These are phyloP conservation scores for Aspergillus vadensis DNA, from an alignment of 2,329 filamentous ascomycete genomes.

Conservation along the genomic window DNA sequence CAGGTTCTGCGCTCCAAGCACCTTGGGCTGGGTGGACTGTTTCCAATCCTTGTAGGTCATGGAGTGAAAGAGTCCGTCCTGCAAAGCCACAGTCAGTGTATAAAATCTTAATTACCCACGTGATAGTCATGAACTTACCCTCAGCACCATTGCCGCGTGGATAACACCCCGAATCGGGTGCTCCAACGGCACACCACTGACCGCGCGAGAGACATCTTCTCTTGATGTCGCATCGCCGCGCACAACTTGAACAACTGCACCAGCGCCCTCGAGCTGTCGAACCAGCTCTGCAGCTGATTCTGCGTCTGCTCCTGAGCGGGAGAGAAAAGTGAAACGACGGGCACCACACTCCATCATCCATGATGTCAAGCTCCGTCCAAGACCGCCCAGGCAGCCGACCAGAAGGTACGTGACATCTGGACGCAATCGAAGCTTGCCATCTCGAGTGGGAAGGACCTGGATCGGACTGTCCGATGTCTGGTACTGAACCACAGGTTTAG, in stretches of 20 bases:
- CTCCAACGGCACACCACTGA: not conserved
- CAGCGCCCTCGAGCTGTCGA: not conserved
- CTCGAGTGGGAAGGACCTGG: not conserved
- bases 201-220: not conserved
- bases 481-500: too few species aligned
- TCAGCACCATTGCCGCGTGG: conserved; percentile 21
- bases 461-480: not conserved
- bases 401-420: conserved; percentile 48
- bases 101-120: too few species aligned
- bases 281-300: not conserved
- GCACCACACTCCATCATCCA: conserved; percentile 18
- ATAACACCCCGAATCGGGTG: conserved; percentile 18
- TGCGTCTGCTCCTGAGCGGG: conserved; percentile 40
- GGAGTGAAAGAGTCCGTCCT: conserved; percentile 53
- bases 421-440: too few species aligned
- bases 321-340: conserved; percentile 48
- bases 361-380: conserved; percentile 49
- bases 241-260: conserved; percentile 6
- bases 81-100: not conserved
- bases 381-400: conserved; percentile 57
- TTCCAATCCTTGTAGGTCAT: conserved; percentile 54
- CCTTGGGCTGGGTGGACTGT: conserved; percentile 52
- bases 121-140: too few species aligned
- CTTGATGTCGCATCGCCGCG: conserved; percentile 6
- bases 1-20: conserved; percentile 54